phyloP scores from a whole-genome alignment of 352 stramenopile genomes.

The Aphanomyces cochlioides region DNA sequence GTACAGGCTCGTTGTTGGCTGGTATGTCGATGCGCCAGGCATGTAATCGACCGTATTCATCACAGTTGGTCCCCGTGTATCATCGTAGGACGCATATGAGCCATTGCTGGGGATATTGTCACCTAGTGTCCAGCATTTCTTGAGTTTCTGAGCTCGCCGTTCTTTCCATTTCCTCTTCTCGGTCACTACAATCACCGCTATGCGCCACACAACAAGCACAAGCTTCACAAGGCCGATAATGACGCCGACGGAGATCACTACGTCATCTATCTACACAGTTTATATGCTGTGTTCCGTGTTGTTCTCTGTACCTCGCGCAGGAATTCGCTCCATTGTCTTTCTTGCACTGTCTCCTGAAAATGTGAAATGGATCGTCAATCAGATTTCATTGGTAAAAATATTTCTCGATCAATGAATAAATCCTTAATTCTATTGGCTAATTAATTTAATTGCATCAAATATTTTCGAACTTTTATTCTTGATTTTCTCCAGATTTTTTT shows the following conservation, averaged over 20 bases:
- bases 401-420: background rate
- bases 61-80: background rate
- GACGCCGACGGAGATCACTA: constrained; percentile 9
- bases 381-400: background rate
- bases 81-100: background rate
- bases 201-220: background rate
- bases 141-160: background rate
- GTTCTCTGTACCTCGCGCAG: too few species aligned
- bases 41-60: too few species aligned
- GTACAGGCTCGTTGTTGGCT: background rate
- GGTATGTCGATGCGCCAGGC: background rate
- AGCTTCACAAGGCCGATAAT: constrained; percentile 8
- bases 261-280: background rate
- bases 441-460: background rate
- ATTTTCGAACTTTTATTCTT: too few species aligned
- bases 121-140: background rate
- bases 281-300: too few species aligned
- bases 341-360: too few species aligned
- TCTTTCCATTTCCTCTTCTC: background rate
- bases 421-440: background rate
- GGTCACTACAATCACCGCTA: background rate
- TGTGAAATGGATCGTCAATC: too few species aligned
- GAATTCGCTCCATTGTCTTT: too few species aligned
- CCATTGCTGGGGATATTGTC: background rate
- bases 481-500: background rate